phyloP scores from a whole-genome alignment of 345 rosid species.

The Orychophragmus violaceus region DNA sequence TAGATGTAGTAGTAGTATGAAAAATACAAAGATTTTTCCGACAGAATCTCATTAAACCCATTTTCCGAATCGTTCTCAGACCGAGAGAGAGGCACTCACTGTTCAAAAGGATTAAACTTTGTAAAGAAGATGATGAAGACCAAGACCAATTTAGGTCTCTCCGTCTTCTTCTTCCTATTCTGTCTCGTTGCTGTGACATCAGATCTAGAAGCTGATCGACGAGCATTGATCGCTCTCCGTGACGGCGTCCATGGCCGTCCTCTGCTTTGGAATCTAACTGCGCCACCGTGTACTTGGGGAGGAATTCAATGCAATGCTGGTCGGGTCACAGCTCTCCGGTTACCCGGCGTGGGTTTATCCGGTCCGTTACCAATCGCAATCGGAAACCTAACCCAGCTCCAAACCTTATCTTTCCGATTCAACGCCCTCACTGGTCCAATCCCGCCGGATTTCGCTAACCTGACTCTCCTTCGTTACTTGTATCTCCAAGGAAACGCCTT shows the following conservation, averaged over 20 bases:
- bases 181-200: slow-evolving; percentile 28
- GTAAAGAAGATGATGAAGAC: slow-evolving; percentile 31
- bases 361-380: slow-evolving; percentile 66
- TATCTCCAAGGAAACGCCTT: slow-evolving; percentile 66
- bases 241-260: slow-evolving; percentile 64
- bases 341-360: slow-evolving; percentile 71
- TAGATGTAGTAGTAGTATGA: slow-evolving; percentile 1
- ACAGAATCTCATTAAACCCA: slow-evolving; percentile 4
- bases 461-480: slow-evolving; percentile 53
- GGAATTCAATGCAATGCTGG: slow-evolving; percentile 53
- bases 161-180: slow-evolving; percentile 16
- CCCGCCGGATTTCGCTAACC: slow-evolving; percentile 62
- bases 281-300: slow-evolving; percentile 68
- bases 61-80: neutral
- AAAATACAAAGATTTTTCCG: neutral
- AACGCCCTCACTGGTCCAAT: slow-evolving; percentile 58
- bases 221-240: slow-evolving; percentile 62
- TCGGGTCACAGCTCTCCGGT: slow-evolving; percentile 51
- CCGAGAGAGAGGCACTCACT: neutral
- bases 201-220: slow-evolving; percentile 76
- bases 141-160: slow-evolving; percentile 13
- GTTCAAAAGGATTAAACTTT: neutral
- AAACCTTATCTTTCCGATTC: slow-evolving; percentile 71
- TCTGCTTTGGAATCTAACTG: slow-evolving; percentile 57
- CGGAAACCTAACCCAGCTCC: slow-evolving; percentile 65